phyloP scores from a whole-genome alignment of 2,329 filamentous ascomycete genomes.

The Fusarium buxicola region DNA sequence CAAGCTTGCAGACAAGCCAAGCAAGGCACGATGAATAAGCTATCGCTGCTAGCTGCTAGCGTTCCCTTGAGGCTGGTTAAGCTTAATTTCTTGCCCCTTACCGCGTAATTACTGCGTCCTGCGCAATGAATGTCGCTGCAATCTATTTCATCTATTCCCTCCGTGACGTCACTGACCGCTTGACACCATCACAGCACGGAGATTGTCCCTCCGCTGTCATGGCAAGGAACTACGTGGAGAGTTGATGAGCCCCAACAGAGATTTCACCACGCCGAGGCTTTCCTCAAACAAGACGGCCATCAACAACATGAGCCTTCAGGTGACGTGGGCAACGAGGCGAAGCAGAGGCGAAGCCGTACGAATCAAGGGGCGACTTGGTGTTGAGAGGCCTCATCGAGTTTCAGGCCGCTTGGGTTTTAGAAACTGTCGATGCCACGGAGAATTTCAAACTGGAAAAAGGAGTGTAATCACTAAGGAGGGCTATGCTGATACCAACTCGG shows the following conservation, averaged over 20 bases:
- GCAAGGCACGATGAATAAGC: not conserved
- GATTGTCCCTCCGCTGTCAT: no score
- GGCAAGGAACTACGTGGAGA: not conserved
- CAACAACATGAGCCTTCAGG: conserved; percentile 1
- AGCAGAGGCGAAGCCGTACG: not conserved
- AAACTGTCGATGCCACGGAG: no score
- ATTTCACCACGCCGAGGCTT: not conserved
- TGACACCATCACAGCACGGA: not conserved
- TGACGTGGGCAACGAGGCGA: conserved; percentile 21
- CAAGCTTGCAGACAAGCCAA: not conserved
- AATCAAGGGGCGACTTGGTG: not conserved
- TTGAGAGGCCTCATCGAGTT: no score
- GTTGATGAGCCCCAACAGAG: not conserved
- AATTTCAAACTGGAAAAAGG: no score
- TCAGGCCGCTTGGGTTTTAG: no score
- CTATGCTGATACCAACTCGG: no score
- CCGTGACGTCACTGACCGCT: conserved; percentile 9
- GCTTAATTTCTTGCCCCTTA: conserved; percentile 12
- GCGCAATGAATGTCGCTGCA: no score
- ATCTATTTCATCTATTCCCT: not conserved
- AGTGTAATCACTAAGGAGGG: no score
- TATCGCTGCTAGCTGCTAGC: not conserved
- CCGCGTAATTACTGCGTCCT: no score
- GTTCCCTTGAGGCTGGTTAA: conserved; percentile 9
- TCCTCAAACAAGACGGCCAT: conserved; percentile 13